These are phyloP conservation scores for Suillus sp. DNA, from an alignment of 768 basidiomycete species.

Conservation along the genomic window DNA sequence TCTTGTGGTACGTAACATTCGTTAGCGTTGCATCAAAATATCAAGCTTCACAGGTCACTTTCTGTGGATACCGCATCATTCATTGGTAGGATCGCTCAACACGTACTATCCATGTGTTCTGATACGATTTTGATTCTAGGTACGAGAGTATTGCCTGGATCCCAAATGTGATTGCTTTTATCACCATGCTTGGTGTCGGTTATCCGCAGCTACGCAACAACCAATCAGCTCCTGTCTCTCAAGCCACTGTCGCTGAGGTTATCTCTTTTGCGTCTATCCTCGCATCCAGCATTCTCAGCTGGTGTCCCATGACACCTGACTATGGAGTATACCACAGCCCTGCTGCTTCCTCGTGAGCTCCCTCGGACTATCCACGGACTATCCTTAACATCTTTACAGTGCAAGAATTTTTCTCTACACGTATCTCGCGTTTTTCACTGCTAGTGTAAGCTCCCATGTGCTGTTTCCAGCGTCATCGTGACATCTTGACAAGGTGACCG, in stretches of 20 bases:
- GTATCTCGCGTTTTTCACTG: conserved; percentile 46
- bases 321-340: conserved; percentile 54
- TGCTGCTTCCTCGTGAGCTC: conserved; percentile 56
- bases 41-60: conserved; percentile 49
- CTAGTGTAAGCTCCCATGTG: conserved; percentile 38
- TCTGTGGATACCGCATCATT: conserved; percentile 66
- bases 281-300: conserved; percentile 46
- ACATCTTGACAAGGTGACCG: conserved; percentile 33
- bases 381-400: conserved; percentile 24
- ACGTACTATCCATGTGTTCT: neutral
- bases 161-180: conserved; percentile 69
- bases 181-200: conserved; percentile 66
- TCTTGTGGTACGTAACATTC: conserved; percentile 27
- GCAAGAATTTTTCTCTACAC: conserved; percentile 45
- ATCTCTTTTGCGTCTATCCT: conserved; percentile 49
- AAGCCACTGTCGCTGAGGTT: conserved; percentile 37
- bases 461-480: neutral
- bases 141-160: conserved; percentile 79
- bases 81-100: conserved; percentile 43
- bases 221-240: conserved; percentile 36
- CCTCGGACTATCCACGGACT: neutral
- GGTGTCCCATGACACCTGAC: conserved; percentile 47
- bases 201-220: conserved; percentile 61
- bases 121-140: conserved; percentile 39
- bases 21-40: neutral